Evolutionary conservation across 495 filamentous ascomycete genomes (phyloP).

Genomic region (Podospora pseudoanserina): DNA sequence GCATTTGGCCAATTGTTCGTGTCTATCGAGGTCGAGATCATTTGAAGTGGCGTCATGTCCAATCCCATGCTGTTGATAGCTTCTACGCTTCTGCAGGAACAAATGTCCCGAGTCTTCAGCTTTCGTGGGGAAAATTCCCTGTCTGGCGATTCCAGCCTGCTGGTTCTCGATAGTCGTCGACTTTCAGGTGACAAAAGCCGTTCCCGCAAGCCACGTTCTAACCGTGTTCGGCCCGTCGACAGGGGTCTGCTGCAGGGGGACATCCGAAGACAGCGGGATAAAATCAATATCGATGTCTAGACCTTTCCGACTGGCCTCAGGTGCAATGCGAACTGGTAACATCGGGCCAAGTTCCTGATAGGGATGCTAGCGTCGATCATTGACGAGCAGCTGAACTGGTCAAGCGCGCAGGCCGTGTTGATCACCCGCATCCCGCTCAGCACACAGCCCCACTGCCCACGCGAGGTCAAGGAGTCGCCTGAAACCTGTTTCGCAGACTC

Average conservation of each 20-base stretch:
- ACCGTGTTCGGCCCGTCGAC: background rate
- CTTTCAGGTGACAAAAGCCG: background rate
- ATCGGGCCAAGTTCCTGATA: background rate
- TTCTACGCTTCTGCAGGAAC: background rate
- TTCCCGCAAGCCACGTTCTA: background rate
- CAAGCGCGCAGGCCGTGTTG: no score
- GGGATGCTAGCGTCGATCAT: slow-evolving; percentile 3
- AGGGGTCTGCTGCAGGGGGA: background rate
- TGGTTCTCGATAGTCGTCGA: background rate
- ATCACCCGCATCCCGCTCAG: background rate
- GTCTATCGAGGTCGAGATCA: background rate
- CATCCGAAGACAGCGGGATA: background rate
- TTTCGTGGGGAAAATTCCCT: background rate
- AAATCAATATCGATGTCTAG: slow-evolving; percentile 3
- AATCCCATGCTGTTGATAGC: no score
- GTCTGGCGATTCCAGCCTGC: background rate
- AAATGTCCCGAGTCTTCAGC: background rate
- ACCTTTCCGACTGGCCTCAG: background rate
- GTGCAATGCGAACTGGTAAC: background rate
- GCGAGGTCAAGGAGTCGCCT: background rate
- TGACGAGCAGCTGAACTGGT: background rate
- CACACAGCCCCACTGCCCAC: background rate
- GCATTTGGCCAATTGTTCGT: background rate
- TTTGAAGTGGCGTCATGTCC: background rate
- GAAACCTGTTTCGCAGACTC: background rate